Conservation (phyloP, 805 yeast species). For the Lipomyces yamanashiensis region DNA sequence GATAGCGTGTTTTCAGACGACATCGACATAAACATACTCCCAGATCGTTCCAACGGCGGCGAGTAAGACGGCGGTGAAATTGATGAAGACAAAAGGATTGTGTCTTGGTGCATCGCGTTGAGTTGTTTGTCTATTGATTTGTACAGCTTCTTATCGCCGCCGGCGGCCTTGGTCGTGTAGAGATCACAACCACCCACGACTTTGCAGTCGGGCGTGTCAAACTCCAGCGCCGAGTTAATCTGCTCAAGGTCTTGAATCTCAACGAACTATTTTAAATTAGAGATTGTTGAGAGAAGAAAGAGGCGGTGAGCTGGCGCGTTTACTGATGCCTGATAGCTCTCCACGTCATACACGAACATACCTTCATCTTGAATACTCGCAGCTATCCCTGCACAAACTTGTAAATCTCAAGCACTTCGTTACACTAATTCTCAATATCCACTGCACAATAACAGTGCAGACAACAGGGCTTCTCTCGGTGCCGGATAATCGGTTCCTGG, state of each 20-base stretch:
- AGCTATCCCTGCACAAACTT: neutral
- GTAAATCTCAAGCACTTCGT: neutral
- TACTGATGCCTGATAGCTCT: neutral
- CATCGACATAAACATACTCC: constrained; percentile 5
- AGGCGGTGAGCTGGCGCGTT: neutral
- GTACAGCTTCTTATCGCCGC: constrained; percentile 85
- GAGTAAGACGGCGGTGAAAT: constrained; percentile 37
- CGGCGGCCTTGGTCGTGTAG: constrained; percentile 88
- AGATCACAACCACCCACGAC: constrained; percentile 90
- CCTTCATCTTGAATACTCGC: constrained; percentile 14
- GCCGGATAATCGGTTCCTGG: too few relatives aligned
- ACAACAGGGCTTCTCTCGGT: too few relatives aligned
- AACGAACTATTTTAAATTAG: constrained; percentile 61
- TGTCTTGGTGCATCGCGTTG: constrained; percentile 52
- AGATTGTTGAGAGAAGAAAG: neutral
- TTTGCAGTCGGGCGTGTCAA: constrained; percentile 73
- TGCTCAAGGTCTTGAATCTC: constrained; percentile 93
- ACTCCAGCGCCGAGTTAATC: constrained; percentile 82
- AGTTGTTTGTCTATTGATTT: constrained; percentile 84
- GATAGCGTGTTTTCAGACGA: constrained; percentile 13
- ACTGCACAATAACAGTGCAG: too few relatives aligned
- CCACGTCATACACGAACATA: constrained; percentile 1
- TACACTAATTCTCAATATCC: too few relatives aligned
- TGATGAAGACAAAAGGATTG: constrained; percentile 35
- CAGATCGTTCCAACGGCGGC: constrained; percentile 37